These are phyloP conservation scores for Salvia hispanica DNA, from an alignment of 257 asterid genomes.

Conservation along the genomic window DNA sequence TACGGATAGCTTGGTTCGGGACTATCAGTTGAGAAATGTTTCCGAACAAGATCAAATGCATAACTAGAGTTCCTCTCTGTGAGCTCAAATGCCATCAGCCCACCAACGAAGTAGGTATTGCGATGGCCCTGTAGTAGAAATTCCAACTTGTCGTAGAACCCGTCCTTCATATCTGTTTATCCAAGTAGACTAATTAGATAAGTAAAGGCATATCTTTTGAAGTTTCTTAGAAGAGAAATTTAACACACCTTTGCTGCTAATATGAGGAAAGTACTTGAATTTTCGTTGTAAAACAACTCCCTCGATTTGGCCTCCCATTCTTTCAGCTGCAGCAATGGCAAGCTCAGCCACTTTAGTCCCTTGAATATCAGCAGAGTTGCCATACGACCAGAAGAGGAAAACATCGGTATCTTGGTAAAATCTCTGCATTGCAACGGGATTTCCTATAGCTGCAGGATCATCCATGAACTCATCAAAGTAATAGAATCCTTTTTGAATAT, in stretches of 20 bases:
- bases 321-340: slow-evolving; percentile 56
- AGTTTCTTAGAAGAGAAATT: slow-evolving; percentile 4
- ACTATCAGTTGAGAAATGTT: slow-evolving; percentile 58
- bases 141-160: slow-evolving; percentile 73
- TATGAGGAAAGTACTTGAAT: slow-evolving; percentile 85
- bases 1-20: slow-evolving; percentile 61
- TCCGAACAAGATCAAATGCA: slow-evolving; percentile 54
- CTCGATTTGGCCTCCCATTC: slow-evolving; percentile 68
- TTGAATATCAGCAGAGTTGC: slow-evolving; percentile 61
- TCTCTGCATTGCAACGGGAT: slow-evolving; percentile 88
- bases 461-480: slow-evolving; percentile 78
- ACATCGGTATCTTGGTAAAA: slow-evolving; percentile 57
- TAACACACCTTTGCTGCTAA: slow-evolving; percentile 58
- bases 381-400: slow-evolving; percentile 85
- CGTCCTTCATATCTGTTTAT: slow-evolving; percentile 74
- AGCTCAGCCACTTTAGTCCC: slow-evolving; percentile 53
- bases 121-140: slow-evolving; percentile 70
- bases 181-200: not conserved
- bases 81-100: slow-evolving; percentile 90
- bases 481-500: slow-evolving; percentile 76
- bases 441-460: slow-evolving; percentile 68
- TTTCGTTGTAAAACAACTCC: slow-evolving; percentile 55
- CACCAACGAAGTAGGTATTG: slow-evolving; percentile 72
- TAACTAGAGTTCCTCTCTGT: slow-evolving; percentile 84
- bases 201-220: not conserved